Evolutionary conservation across 129 eudicot genomes (phyloP).

Genomic region (Pittosporum tobira): DNA sequence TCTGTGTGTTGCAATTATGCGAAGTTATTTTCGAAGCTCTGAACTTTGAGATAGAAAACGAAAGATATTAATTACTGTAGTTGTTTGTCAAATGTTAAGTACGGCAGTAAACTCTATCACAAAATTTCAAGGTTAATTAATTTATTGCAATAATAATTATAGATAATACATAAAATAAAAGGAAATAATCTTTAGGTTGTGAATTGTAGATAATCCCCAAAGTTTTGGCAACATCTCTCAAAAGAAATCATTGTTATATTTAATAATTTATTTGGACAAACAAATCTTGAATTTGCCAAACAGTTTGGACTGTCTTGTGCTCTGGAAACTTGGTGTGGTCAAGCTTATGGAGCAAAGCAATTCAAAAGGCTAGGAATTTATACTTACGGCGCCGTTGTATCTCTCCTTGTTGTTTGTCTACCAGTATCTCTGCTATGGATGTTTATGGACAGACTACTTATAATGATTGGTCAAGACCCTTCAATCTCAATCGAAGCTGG

Average conservation of each 20-base stretch:
- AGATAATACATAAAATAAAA: no score
- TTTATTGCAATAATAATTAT: no score
- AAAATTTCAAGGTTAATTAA: no score
- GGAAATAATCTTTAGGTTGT: no score
- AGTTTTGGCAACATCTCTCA: no score
- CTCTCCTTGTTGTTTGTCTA: constrained; percentile 42
- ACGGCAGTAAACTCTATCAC: no score
- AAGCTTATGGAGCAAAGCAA: constrained; percentile 70
- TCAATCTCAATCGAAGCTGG: constrained; percentile 64
- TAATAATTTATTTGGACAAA: neutral
- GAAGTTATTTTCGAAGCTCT: no score
- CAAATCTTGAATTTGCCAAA: neutral
- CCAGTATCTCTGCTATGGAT: constrained; percentile 60
- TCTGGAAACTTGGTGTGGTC: constrained; percentile 64
- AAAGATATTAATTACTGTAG: no score
- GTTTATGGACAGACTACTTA: constrained; percentile 30
- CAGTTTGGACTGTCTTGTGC: constrained; percentile 71
- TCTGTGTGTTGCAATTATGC: neutral
- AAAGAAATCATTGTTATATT: neutral
- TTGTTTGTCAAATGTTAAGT: no score
- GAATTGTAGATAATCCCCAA: no score
- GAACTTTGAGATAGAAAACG: no score
- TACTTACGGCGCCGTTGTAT: constrained; percentile 51
- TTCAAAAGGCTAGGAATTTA: constrained; percentile 54
- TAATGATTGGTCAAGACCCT: constrained; percentile 60